Percentiles rank a stretch among this genome's conserved stretches.
Conservation (phyloP, 2,329 filamentous ascomycete genomes). For the Hypoxylon rubiginosum region DNA sequence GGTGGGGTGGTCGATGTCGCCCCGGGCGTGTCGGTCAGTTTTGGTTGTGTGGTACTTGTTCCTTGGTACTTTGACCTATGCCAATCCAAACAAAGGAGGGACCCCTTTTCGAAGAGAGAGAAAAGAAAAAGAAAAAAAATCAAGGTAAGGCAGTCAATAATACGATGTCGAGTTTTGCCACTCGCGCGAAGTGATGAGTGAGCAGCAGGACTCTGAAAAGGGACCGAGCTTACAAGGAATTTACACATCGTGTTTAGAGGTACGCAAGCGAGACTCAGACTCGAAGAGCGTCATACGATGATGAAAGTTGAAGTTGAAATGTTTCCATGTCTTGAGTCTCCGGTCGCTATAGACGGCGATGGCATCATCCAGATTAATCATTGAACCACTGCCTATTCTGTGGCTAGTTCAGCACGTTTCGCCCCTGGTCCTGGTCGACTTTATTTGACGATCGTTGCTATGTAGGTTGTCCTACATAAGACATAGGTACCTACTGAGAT, state of each 20-base stretch:
- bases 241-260: neutral
- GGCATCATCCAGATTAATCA: conserved; percentile 27
- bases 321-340: neutral
- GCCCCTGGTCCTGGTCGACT: conserved; percentile 1
- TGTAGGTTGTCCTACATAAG: neutral
- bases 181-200: conserved; percentile 2
- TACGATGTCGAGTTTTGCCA: conserved; percentile 1
- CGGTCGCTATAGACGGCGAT: conserved; percentile 19
- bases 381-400: neutral
- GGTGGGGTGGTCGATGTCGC: neutral
- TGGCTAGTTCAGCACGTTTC: neutral
- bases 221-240: neutral
- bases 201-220: neutral
- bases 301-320: neutral
- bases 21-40: neutral
- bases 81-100: neutral
- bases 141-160: neutral
- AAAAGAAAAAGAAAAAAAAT: neutral
- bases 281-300: neutral
- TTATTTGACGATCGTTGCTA: conserved; percentile 25
- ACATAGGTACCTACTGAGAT: no score
- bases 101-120: neutral
- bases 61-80: neutral
- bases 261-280: conserved; percentile 2
- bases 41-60: neutral